phyloP scores from a whole-genome alignment of 768 basidiomycete genomes.

The Neoboletus magnificus region DNA sequence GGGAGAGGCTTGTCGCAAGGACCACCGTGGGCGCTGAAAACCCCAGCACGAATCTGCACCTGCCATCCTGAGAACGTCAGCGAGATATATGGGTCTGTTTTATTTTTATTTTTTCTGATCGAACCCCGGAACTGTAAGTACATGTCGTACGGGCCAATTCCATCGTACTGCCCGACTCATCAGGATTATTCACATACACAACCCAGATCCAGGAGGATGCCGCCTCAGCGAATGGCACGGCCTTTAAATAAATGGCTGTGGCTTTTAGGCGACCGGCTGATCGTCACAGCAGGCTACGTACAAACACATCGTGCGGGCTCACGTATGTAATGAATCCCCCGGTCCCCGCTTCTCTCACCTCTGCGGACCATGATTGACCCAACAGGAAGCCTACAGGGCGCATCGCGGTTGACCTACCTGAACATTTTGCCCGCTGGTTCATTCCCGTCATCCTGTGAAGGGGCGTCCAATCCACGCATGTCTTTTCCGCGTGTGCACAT shows the following conservation, averaged over 20 bases:
- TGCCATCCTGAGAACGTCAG: no score
- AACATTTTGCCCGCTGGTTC: slow-evolving; percentile 8
- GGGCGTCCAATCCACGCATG: slow-evolving; percentile 2
- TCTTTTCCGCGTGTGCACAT: slow-evolving; percentile 5
- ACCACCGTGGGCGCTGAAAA: background rate
- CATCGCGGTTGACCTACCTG: background rate
- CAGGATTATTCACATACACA: background rate
- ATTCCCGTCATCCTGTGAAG: slow-evolving; percentile 18
- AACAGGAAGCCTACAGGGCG: slow-evolving; percentile 8
- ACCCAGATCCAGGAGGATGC: slow-evolving; percentile 12
- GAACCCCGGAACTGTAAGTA: background rate
- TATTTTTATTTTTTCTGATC: slow-evolving; percentile 9
- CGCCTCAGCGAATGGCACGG: slow-evolving; percentile 9
- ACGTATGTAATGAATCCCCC: slow-evolving; percentile 22
- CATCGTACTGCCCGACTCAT: background rate
- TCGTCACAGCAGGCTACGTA: slow-evolving; percentile 28
- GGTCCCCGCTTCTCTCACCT: background rate
- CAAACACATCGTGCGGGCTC: slow-evolving; percentile 9
- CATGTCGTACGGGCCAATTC: slow-evolving; percentile 6
- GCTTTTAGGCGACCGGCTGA: slow-evolving; percentile 25
- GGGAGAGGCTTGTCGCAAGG: background rate
- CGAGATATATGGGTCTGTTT: slow-evolving; percentile 8
- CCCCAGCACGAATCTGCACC: background rate
- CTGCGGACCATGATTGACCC: background rate
- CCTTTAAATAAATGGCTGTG: slow-evolving; percentile 5